A percentile compares a stretch with the other conserved stretches of the same genome.
Conservation (phyloP, 352 stramenopile species). For the Pythium monospermum region DNA sequence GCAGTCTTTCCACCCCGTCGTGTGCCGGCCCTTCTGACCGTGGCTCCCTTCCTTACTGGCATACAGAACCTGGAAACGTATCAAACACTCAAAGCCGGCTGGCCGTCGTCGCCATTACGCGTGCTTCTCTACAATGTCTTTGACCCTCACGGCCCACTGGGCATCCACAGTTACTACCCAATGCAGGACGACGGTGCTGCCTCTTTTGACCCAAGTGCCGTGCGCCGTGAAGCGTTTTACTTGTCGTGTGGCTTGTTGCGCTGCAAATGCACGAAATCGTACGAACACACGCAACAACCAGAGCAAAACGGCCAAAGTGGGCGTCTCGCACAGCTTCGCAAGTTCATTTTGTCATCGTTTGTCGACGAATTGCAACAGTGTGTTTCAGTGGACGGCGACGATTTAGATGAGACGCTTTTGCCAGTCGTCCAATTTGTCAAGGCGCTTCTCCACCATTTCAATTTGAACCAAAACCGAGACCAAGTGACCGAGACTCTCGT, state of each 20-base stretch:
- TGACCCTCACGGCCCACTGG: slow-evolving; percentile 70
- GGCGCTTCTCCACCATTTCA: slow-evolving; percentile 53
- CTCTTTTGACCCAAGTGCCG: slow-evolving; percentile 33
- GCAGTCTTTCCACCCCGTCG: too few species aligned
- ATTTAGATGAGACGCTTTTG: slow-evolving; percentile 57
- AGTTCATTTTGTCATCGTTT: slow-evolving; percentile 59
- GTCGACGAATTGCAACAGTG: slow-evolving; percentile 42
- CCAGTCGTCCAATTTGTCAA: slow-evolving; percentile 64
- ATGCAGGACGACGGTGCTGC: slow-evolving; percentile 24
- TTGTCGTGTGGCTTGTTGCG: slow-evolving; percentile 64
- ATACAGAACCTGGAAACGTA: slow-evolving; percentile 71
- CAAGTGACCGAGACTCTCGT: background rate
- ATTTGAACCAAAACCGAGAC: slow-evolving; percentile 20
- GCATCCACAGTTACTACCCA: slow-evolving; percentile 79
- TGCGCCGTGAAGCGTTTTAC: slow-evolving; percentile 78
- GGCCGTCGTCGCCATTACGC: slow-evolving; percentile 50
- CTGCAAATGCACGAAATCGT: slow-evolving; percentile 58
- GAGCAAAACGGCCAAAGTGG: background rate
- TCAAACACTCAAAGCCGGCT: slow-evolving; percentile 65
- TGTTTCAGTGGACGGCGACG: slow-evolving; percentile 16
- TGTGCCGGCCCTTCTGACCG: background rate
- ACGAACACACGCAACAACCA: slow-evolving; percentile 40
- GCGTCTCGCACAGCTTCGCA: slow-evolving; percentile 26
- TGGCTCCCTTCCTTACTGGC: background rate
- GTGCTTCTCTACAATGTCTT: slow-evolving; percentile 73